Evolutionary conservation across 208 protist species (phyloP), one percentile per base, ranked within the genome.

Genomic region (Trypanosoma theileri): DNA sequence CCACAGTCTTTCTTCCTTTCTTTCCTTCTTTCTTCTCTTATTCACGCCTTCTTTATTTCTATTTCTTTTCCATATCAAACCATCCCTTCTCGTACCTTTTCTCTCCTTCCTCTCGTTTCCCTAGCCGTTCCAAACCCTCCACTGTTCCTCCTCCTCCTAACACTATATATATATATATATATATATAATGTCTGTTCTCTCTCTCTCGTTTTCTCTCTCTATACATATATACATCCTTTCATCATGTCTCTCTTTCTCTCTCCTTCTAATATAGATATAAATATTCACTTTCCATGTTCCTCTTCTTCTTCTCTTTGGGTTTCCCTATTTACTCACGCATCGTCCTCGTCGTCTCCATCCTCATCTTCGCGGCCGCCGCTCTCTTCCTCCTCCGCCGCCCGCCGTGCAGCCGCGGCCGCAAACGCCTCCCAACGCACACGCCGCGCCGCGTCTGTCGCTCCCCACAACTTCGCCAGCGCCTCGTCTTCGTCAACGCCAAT

Each of bases 401-500:
- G 73, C n/a, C 64, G 55, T 19, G 69, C 56, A 62, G 83, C 66
- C 0, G 79, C 83, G 22, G 77, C 74, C 13, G 82, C 82, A 19
- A 78, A 69, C 50, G 81, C 80, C 61, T 73, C 60, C 54, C 87
- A 84, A 45, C 77, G 77, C 73, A 76, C 73, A 19, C 66, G 67
- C 61, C 73, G 59, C 12, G 73, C 84, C 8, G 63, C 72, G 48
- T 95, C 90, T 22, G 60, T 59, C 16, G 69, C 67, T 68, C 84
- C 85, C 87, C 90, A 95, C 40, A 88, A 61, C 73, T 92, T 92
- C 22, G 73, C 81, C 12, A 93, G 73, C 19, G 62, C 66, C 75
- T 95, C 89, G 35, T 87, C 89, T 24, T 67, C 80, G 59, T 95
- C 89, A 8, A 81, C 71, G 74, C 89, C 89, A 46, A 90, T 72